A percentile compares a stretch with the other conserved stretches of the same genome.
Conservation (phyloP, 495 filamentous ascomycete genomes). For the Aspergillus kassunensis region DNA sequence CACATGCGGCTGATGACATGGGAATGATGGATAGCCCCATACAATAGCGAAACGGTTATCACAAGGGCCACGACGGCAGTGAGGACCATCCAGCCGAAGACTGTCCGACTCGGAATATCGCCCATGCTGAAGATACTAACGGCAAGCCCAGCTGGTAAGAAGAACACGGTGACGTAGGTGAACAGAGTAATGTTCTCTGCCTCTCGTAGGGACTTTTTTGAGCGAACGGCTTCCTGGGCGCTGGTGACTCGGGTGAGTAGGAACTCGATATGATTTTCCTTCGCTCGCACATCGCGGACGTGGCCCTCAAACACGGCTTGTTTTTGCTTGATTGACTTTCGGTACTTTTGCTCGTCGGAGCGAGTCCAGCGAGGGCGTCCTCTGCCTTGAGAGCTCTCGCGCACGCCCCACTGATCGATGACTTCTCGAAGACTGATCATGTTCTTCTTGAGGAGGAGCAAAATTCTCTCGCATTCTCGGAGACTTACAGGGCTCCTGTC, state of each 20-base stretch:
- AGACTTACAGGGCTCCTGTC: slow-evolving; percentile 10
- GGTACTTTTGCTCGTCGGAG: slow-evolving; percentile 18
- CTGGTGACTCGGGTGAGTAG: slow-evolving; percentile 13
- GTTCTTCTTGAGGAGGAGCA: slow-evolving; percentile 16
- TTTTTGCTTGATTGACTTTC: slow-evolving; percentile 13
- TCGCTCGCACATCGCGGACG: slow-evolving; percentile 12
- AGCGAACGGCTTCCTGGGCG: slow-evolving; percentile 16
- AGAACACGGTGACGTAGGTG: slow-evolving; percentile 20
- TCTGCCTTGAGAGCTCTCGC: slow-evolving; percentile 17
- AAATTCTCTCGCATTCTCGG: slow-evolving; percentile 10
- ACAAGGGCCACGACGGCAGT: slow-evolving; percentile 1
- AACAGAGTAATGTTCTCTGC: slow-evolving; percentile 18
- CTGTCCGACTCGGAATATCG: background rate
- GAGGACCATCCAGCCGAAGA: slow-evolving; percentile 7
- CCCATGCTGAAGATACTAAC: slow-evolving; percentile 18
- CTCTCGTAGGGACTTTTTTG: slow-evolving; percentile 13
- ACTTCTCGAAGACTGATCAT: slow-evolving; percentile 12
- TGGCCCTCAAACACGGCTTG: slow-evolving; percentile 8
- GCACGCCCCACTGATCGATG: slow-evolving; percentile 12
- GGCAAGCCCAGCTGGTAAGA: slow-evolving; percentile 15
- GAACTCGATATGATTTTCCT: slow-evolving; percentile 13
- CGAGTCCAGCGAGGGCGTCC: slow-evolving; percentile 17
- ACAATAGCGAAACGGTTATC: slow-evolving; percentile 1
- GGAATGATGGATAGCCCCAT: background rate
- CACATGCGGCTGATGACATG: too few relatives aligned